Evolutionary conservation across 805 yeast genomes (phyloP), one percentile per base, ranked within the genome.

Genomic region (Cyberlindnera samutprakarnensis): DNA sequence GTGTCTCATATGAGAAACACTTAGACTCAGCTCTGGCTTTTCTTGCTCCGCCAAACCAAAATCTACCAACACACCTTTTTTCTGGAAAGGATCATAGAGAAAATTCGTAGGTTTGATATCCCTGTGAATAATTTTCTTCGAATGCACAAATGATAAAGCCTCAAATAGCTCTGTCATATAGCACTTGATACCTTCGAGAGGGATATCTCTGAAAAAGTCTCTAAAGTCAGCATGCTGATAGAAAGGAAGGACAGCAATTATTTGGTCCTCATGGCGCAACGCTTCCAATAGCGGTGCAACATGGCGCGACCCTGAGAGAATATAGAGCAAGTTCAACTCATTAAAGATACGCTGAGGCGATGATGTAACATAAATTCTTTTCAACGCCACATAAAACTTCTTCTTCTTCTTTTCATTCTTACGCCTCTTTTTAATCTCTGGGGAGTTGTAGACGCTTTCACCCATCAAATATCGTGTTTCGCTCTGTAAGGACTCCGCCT

Each of bases 231-330:
- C 75, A 59, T 90, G 96, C 29, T 80, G 78, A 54, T 82, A 87
- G 62, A 78, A 90, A 7, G 97, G 97, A 41, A 90, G 63, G 2
- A 92, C 88, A 2, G 95, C 95, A 28, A 90, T 67, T 11, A 92
- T 94, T 61, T 92, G 97, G 56, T 92, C 98, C 47, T 83, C 83
- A 49, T 71, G 70, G 39, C 98, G 66, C 33, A 86, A 56, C 0
- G 95, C 95, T 46, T 94, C 96, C 27, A 90, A 69, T 32, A 92
- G 61, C 1, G 96, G 95, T 1, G 95, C 95, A 19, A 92, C 86
- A 41, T 78, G 74, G 1, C 72, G 64, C 40, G 79, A 75, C 0
- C 84, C 84, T 7, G 78, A 67, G 31, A 85, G 56, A 39, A 68
- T 70, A 51, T 81, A 80, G 20, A 92, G 65, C 28, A 92, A 61